Base-by-base conservation (phyloP, 345 rosid genomes). In the Populus ilicifolia region DNA sequence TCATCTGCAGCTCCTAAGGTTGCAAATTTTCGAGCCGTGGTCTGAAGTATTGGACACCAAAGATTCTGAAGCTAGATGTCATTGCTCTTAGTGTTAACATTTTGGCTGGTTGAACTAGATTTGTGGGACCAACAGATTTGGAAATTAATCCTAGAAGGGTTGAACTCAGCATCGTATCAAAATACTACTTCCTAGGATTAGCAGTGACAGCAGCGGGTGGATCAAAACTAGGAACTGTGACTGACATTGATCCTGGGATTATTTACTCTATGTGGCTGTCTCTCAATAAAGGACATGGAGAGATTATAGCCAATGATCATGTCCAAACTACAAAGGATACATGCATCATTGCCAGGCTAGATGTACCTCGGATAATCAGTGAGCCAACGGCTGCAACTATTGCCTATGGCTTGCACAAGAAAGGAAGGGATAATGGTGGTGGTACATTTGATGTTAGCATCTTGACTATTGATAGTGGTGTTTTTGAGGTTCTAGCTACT, bases 221-320 rank as follows among this genome's bases (percentile, higher is more conserved):
- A 13, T 48, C 76, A 38, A 84, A 84, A 64, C 75, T 80, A 3
- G 89, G 90, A 76, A 89, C 89, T 3, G 88, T 85, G 80, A 85
- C 87, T 35, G 91, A 91, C n/a, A 85, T 86, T 75, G 89, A 89
- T 83, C 87, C 86, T 14, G 92, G 88, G 69, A 87, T 89, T 1
- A 88, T 90, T 11, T 88, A 88, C 69, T 88, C 93, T 13, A 90
- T 64, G 90, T 90, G 62, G 93, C 85, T 27, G 87, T 87, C 20
- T 83, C 80, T 75, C 82, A 79, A 70, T n/a, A 82, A 85, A 48
- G 86, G 87, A 21, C 83, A 79, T 27, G 83, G 85, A 29, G 93
- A 90, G 79, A 87, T 90, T 46, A 79, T 88, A 80, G 91, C 93
- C 63, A 90, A 90, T 78, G 89, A 90, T 84, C 89, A 88, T 67